A percentile compares a stretch with the other conserved stretches of the same genome.
phyloP scores from a whole-genome alignment of 1,139 yeast species.

The Kazachstania sp. region DNA sequence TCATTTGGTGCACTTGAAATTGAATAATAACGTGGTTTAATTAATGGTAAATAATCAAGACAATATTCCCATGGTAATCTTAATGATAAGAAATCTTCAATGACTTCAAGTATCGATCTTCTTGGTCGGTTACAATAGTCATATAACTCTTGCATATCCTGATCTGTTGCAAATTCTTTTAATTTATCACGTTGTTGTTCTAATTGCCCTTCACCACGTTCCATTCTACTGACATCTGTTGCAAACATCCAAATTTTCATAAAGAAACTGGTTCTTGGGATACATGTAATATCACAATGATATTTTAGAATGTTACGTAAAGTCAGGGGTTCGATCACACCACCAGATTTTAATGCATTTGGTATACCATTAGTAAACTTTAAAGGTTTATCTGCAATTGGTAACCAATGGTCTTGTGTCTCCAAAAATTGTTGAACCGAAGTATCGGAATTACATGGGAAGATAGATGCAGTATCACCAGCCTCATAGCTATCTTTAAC shows the following conservation, averaged over 20 bases:
- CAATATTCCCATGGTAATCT: constrained; percentile 65
- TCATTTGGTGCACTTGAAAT: constrained; percentile 56
- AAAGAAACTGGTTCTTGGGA: constrained; percentile 81
- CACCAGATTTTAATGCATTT: constrained; percentile 43
- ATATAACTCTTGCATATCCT: constrained; percentile 69
- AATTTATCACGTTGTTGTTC: constrained; percentile 68
- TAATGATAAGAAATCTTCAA: constrained; percentile 70
- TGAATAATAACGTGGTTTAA: constrained; percentile 76
- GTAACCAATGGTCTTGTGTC: constrained; percentile 62
- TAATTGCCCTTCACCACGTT: constrained; percentile 25
- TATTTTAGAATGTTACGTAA: constrained; percentile 63
- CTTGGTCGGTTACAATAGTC: constrained; percentile 89
- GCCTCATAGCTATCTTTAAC: constrained; percentile 43
- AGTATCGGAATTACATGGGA: constrained; percentile 59
- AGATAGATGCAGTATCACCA: constrained; percentile 75
- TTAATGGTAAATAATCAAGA: constrained; percentile 66
- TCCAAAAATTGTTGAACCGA: constrained; percentile 60
- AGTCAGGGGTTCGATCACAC: constrained; percentile 50
- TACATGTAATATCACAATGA: constrained; percentile 72
- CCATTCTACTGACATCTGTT: constrained; percentile 32
- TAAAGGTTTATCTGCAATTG: constrained; percentile 47
- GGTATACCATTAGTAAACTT: constrained; percentile 23
- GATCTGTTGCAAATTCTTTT: constrained; percentile 62
- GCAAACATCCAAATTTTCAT: constrained; percentile 64
- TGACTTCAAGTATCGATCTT: constrained; percentile 73